Evolutionary conservation across 768 basidiomycete genomes (phyloP), one percentile per base, ranked within the genome.

Genomic region (Pleurotus pulmonarius): DNA sequence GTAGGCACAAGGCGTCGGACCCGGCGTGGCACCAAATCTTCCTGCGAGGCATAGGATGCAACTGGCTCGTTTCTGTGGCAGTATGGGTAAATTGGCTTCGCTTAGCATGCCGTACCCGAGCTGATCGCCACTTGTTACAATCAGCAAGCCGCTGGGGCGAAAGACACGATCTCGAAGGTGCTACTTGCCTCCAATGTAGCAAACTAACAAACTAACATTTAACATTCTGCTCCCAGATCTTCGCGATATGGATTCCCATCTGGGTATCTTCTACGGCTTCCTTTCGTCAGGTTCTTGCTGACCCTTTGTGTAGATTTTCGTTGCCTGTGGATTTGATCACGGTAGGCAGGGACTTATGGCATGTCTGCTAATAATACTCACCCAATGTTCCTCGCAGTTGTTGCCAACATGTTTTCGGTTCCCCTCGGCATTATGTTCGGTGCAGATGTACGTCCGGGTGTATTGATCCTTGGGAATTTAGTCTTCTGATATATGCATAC

Each of bases 351-450:
- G 46, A 37, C 29, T 34, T 34, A 34, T 11, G 29, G 29, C 29
- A 34, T 34, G 29, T 11, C 7, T 3, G 4, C 8, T 34, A 34
- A 34, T 34, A 34, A 34, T 34, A 3, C 29, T 34, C 8, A 34
- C 29, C 29, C 29, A 34, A 9, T 11, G 11, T 34, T 3, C 29
- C 29, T 37, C 45, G 13, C 46, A 86, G 86, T 87, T 8, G 71
- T 87, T 24, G 88, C 88, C 16, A 90, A 90, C 65, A 89, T 90
- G 88, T 89, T 84, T 66, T 87, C 82, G 3, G 70, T 90, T 6
- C 86, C 86, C 0, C 66, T 89, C 38, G 78, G 86, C 7, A 88
- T 90, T 34, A 83, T 89, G 79, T 83, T 88, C 62, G 79, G 83
- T 20, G 83, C 86, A 24, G 69, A 82, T 49, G 87, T 87, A 65